Evolutionary conservation across 495 filamentous ascomycete species (phyloP).

Genomic region (Aspergillus egyptiacus): DNA sequence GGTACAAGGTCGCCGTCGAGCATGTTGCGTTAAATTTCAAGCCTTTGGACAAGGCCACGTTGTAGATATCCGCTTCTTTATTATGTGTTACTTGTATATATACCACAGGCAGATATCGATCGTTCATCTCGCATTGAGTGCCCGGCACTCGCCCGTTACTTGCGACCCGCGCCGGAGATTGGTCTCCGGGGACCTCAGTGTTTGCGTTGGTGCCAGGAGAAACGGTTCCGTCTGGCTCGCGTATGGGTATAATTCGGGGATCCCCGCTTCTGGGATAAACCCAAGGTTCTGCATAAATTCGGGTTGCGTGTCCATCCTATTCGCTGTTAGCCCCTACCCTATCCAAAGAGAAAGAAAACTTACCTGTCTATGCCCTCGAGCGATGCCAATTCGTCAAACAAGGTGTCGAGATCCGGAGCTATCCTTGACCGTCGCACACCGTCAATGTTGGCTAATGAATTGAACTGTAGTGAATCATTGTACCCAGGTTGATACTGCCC

Average conservation of each 20-base stretch:
- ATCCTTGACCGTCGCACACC: constrained; percentile 33
- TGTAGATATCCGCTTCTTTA: constrained; percentile 1
- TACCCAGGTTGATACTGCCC: constrained; percentile 26
- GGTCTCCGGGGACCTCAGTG: constrained; percentile 19
- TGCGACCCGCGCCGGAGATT: constrained; percentile 23
- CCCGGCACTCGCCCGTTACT: constrained; percentile 10
- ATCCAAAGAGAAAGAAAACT: background rate
- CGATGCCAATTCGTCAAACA: constrained; percentile 41
- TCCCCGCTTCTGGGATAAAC: constrained; percentile 32
- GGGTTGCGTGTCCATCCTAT: constrained; percentile 33
- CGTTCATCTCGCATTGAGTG: background rate
- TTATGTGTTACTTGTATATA: too few relatives aligned
- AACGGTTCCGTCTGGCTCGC: constrained; percentile 37
- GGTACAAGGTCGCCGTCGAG: constrained; percentile 64
- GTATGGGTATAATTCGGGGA: constrained; percentile 36
- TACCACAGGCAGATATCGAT: too few relatives aligned
- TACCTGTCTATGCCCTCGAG: constrained; percentile 40
- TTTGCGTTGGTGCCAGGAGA: constrained; percentile 31
- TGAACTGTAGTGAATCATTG: constrained; percentile 27
- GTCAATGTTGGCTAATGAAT: constrained; percentile 31
- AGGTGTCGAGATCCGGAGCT: constrained; percentile 38
- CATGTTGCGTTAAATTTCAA: constrained; percentile 47
- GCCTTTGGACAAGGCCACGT: constrained; percentile 22
- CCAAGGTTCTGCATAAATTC: constrained; percentile 45
- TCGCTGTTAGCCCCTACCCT: background rate